Conservation (phyloP, 768 basidiomycete genomes). For the Leccinum longicurvipes region DNA sequence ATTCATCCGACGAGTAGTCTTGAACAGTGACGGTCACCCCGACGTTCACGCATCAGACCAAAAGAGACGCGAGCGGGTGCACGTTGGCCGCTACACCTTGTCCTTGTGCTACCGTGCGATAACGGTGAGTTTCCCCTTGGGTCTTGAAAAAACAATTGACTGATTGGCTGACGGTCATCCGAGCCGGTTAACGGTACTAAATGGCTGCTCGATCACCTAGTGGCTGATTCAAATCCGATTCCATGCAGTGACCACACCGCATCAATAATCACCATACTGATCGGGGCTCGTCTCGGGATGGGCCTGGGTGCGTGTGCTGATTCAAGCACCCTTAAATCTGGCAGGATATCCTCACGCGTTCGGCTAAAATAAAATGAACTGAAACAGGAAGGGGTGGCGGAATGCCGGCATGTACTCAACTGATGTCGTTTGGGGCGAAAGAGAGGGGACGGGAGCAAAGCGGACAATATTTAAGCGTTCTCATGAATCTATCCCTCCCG, state of each 20-base stretch:
- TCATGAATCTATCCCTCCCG: neutral
- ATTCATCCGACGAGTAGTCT: no score
- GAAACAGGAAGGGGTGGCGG: slow-evolving; percentile 8
- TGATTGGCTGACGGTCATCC: no score
- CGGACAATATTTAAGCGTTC: slow-evolving; percentile 21
- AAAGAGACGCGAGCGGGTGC: no score
- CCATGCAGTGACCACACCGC: no score
- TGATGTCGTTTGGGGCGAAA: neutral
- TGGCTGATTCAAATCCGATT: no score
- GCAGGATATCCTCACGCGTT: neutral
- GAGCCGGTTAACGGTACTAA: neutral
- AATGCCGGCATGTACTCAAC: slow-evolving; percentile 10
- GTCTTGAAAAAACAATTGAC: no score
- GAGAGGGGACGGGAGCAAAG: neutral
- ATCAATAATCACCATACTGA: neutral
- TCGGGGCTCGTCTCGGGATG: neutral
- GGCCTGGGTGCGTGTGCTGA: no score
- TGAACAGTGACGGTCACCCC: no score
- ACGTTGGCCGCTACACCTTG: no score
- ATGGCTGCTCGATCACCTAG: neutral
- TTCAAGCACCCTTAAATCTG: neutral
- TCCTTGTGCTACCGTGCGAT: no score
- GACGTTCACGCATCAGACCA: no score
- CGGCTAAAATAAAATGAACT: slow-evolving; percentile 1
- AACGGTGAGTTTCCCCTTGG: no score